Percentiles rank a stretch among this genome's conserved stretches.
Conservation (phyloP, 495 filamentous ascomycete species). For the Neurospora hispaniola region DNA sequence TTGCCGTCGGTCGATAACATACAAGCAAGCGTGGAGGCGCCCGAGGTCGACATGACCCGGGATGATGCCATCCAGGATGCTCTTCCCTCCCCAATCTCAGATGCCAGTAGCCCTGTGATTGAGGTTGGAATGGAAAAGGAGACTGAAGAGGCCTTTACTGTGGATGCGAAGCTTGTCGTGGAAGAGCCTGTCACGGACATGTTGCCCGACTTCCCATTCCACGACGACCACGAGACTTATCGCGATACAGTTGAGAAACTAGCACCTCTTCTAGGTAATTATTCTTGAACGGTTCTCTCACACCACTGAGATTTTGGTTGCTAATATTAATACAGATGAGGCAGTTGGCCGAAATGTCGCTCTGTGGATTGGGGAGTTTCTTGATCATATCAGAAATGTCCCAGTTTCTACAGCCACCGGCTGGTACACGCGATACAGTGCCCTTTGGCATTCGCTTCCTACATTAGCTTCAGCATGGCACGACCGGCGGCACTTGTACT, state of each 20-base stretch:
- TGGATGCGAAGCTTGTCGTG: neutral
- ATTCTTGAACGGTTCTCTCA: neutral
- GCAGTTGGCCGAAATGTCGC: conserved; percentile 27
- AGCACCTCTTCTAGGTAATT: neutral
- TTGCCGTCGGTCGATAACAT: conserved; percentile 16
- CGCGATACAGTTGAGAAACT: conserved; percentile 27
- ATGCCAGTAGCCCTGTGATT: conserved; percentile 27
- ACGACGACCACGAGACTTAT: conserved; percentile 24
- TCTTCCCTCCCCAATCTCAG: conserved; percentile 27
- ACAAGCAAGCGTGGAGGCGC: conserved; percentile 31
- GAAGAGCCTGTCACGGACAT: conserved; percentile 18
- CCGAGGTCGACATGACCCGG: conserved; percentile 28
- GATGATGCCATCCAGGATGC: conserved; percentile 14
- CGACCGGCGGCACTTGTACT: conserved; percentile 1
- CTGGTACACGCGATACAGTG: conserved; percentile 26
- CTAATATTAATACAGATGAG: conserved; percentile 29
- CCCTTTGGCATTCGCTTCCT: conserved; percentile 27
- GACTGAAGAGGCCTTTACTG: conserved; percentile 22
- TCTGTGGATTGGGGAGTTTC: conserved; percentile 34
- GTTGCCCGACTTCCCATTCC: conserved; percentile 31
- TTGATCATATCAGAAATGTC: conserved; percentile 19
- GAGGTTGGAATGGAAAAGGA: conserved; percentile 22
- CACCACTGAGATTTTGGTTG: neutral
- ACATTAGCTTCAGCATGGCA: conserved; percentile 2
- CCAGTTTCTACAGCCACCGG: conserved; percentile 17